These are phyloP conservation scores for Bigelowiella natans DNA, from an alignment of 78 protist species.

Conservation along the genomic window DNA sequence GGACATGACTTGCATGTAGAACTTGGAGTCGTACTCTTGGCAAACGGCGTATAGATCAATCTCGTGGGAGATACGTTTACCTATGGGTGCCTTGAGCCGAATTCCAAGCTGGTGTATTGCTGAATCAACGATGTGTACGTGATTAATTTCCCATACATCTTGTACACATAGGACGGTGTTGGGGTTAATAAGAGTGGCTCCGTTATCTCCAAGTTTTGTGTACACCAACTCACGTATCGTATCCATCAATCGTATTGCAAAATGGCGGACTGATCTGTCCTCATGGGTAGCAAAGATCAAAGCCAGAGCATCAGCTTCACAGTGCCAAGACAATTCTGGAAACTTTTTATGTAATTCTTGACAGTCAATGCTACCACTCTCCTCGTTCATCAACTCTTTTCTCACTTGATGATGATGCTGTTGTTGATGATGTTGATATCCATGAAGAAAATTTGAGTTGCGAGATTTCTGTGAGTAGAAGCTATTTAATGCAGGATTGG, in stretches of 20 bases:
- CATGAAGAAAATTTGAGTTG: neutral
- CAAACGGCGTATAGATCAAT: too few species aligned
- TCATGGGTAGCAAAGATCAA: neutral
- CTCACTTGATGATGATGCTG: neutral
- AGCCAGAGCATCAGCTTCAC: neutral
- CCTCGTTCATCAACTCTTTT: neutral
- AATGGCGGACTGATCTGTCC: neutral
- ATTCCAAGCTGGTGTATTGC: neutral
- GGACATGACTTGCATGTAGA: too few species aligned
- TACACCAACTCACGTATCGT: neutral
- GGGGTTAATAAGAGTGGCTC: too few species aligned
- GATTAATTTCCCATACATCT: neutral
- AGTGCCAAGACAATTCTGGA: neutral
- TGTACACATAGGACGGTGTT: neutral
- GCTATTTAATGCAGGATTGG: too few species aligned
- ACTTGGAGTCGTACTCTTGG: too few species aligned
- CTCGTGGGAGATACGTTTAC: too few species aligned
- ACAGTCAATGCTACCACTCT: neutral
- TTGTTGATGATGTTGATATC: neutral
- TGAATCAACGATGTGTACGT: neutral
- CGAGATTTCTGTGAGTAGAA: too few species aligned
- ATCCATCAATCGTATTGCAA: neutral
- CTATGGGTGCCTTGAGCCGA: too few species aligned
- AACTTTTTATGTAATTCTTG: neutral
- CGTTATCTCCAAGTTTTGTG: too few species aligned